phyloP scores from a whole-genome alignment of 1,284 basidiomycete genomes.

The Quambalaria eucalypti region DNA sequence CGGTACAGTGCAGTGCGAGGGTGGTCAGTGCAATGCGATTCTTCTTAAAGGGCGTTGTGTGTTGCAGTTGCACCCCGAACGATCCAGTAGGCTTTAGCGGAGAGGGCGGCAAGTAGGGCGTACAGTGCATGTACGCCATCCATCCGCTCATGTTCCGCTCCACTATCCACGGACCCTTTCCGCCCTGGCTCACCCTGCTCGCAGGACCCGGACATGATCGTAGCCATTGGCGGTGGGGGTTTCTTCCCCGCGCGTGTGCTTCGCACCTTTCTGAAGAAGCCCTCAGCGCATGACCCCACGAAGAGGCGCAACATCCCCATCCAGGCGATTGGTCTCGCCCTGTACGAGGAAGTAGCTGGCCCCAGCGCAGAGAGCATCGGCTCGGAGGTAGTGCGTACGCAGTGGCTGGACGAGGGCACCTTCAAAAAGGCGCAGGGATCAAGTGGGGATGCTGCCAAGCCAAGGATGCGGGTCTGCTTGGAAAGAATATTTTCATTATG shows the following conservation, averaged over 20 bases:
- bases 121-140: too few species aligned
- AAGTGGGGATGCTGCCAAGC: constrained; percentile 30
- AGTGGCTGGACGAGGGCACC: constrained; percentile 40
- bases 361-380: constrained; percentile 19
- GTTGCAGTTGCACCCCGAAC: too few species aligned
- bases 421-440: too few species aligned
- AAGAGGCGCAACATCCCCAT: constrained; percentile 45
- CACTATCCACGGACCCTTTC: not conserved
- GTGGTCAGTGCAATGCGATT: too few species aligned
- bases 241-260: constrained; percentile 45
- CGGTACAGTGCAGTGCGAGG: too few species aligned
- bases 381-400: constrained; percentile 42
- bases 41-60: too few species aligned
- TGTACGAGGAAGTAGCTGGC: constrained; percentile 44
- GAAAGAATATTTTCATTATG: constrained; percentile 45
- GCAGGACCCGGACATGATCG: constrained; percentile 8
- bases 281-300: constrained; percentile 22
- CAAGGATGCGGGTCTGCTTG: constrained; percentile 38
- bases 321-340: constrained; percentile 43
- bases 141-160: too few species aligned
- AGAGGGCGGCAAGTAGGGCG: too few species aligned
- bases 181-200: not conserved
- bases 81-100: too few species aligned
- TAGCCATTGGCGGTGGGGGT: constrained; percentile 44
- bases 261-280: constrained; percentile 43